Percentiles rank a stretch among this genome's conserved stretches.
Conservation (phyloP, 176 grass and related monocot species). For the Urochloa ruziziensis region DNA sequence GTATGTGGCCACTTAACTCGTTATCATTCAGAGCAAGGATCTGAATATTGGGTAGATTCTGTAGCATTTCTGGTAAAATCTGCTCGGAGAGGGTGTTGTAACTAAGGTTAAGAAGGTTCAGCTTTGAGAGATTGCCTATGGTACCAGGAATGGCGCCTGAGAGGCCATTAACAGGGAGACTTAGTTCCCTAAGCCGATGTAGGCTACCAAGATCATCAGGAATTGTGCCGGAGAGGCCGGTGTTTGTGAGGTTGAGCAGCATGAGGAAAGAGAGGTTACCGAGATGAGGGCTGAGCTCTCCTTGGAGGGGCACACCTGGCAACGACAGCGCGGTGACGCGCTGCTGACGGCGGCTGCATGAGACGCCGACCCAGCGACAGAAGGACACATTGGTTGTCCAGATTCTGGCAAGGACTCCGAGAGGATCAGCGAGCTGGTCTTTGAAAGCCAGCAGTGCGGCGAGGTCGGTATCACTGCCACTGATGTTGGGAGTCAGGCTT, state of each 20-base stretch:
- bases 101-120: not conserved
- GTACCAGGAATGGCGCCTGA: not conserved
- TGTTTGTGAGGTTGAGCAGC: not conserved
- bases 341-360: not conserved
- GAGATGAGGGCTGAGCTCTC: not conserved
- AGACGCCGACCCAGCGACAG: constrained; percentile 5
- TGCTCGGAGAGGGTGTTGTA: not conserved
- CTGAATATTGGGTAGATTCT: not conserved
- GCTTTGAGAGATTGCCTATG: constrained; percentile 14
- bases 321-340: not conserved
- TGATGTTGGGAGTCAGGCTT: not conserved
- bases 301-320: not conserved
- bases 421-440: not conserved
- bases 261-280: constrained; percentile 40
- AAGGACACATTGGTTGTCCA: constrained; percentile 11
- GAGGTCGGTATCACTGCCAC: not conserved
- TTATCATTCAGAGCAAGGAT: not conserved
- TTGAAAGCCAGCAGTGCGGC: not conserved
- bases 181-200: not conserved
- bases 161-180: not conserved
- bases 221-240: not conserved
- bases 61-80: not conserved
- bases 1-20: not conserved
- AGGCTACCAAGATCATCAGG: not conserved
- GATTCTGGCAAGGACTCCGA: not conserved